Base-by-base conservation (phyloP, 208 protist species). In the Trypanosomatidae sp. region DNA sequence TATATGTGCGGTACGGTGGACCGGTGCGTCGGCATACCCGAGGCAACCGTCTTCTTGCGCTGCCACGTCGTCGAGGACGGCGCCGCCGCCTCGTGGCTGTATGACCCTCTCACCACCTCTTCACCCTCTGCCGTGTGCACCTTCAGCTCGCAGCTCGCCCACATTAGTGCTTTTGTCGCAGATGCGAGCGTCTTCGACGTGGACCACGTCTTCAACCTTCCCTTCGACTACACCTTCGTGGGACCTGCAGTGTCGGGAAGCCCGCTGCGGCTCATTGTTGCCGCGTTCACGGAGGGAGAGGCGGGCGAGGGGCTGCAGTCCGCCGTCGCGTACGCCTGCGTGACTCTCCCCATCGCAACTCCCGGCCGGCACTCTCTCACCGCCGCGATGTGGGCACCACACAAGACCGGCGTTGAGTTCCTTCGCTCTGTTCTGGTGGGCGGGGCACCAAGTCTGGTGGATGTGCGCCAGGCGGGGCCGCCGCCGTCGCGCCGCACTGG, bases 111-210 rank as follows among this genome's bases (percentile, higher is more conserved):
- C 41, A 36, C 73, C 41, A 49, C 69, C 3, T 66, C 69, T 2
- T 70, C 74, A 17, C 47, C 69, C 0, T 66, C 74, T 15, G 60
- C 22, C 49, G 69, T 59, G 36, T 60, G 15, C 49, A 62, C 49
- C n/a, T 89, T 95, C 62, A 89, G 62, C 36, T 87, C 90, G 10
- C 90, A 95, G 67, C 78, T 95, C 19, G 78, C 86, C 60, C 81
- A 83, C 62, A 72, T 79, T 52, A 73, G 84, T 44, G 44, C 66
- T 9, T 71, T 91, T 13, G 58, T 91, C 7, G 67, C 82, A 12
- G 74, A 85, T 7, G 80, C 86, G 46, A 86, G 75, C 46, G 66
- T 93, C 50, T 36, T 81, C 1, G 75, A 84, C 46, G 53, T 85
- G 0, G 85, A 87, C 36, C 88, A 93, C 82, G 80, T 84, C 50